Evolutionary conservation across 2,329 filamentous ascomycete species (phyloP), one percentile per base, ranked within the genome.

Genomic region (Cadophora malorum): DNA sequence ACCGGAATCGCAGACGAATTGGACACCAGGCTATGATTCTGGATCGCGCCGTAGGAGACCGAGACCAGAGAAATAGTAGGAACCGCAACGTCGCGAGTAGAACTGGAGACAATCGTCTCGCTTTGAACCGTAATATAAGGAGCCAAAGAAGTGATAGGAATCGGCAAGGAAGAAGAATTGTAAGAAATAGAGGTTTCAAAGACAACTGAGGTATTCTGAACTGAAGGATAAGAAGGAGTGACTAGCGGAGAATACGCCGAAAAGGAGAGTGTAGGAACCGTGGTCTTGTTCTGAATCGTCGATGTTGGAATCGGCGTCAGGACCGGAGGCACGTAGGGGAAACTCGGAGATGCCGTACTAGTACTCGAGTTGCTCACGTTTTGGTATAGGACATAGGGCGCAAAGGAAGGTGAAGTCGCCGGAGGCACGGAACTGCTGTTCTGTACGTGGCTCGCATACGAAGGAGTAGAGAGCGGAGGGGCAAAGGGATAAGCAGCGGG

Each of bases 401-500:
- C 38, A 47, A 67, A 25, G 38, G 19, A 58, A 59, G 28, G 35
- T 33, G 31, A 47, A 59, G 49, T 62, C 60, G 35, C 56, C 14
- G 23, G 55, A 58, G 52, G 52, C 59, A 64, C 64, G 65, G 63
- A 65, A 65, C 61, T 65, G 53, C 60, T 61, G 55, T 65, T 69
- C 63, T 64, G 47, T 23, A 70, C 61, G 31, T 65, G 56, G 60
- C 55, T 64, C 31, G 41, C 65, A n/a, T 35, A 38, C 62, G 55
- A 67, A 58, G 53, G 25, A 25, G 60, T 59, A 59, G 64, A 47
- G 56, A 61, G 33, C 52, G 45, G 67, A 58, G 66, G 65, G 65
- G 70, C 56, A 68, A 69, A 72, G 38, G 68, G 67, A 72, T 66
- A 68, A 61, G 65, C 66, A 45, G 65, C 66, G 31, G 56, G 63